Percentiles rank a stretch among this genome's conserved stretches.
Evolutionary conservation across 176 grass and related monocot genomes (phyloP).

Genomic region (Saccharum officinarum): DNA sequence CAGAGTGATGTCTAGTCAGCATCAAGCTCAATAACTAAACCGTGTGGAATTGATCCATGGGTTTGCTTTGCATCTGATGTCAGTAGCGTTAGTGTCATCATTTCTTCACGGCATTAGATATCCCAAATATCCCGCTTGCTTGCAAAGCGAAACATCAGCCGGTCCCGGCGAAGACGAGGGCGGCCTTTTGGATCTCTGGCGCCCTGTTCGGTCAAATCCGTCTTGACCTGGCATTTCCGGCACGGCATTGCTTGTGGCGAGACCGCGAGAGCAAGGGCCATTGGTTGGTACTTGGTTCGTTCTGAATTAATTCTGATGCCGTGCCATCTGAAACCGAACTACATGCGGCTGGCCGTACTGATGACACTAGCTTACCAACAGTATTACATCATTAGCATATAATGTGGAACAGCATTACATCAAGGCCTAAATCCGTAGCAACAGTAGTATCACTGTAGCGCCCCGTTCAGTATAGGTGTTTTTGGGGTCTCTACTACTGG

Average conservation of each 20-base stretch:
- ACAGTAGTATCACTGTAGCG: not conserved
- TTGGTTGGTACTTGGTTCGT: not conserved
- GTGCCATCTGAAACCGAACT: not conserved
- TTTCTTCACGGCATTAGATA: not conserved
- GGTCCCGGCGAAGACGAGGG: not conserved
- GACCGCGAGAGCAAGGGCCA: slow-evolving; percentile 6
- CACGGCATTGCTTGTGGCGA: slow-evolving; percentile 24
- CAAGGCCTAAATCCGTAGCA: not conserved
- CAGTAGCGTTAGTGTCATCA: not conserved
- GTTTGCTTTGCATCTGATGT: not conserved
- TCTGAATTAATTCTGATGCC: not conserved
- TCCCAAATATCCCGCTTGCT: not conserved
- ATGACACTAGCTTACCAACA: not conserved
- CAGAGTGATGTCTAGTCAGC: not conserved
- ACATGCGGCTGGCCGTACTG: not conserved
- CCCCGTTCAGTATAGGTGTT: too few species aligned
- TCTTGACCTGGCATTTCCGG: slow-evolving; percentile 32
- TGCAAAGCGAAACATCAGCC: not conserved
- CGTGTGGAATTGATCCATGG: slow-evolving; percentile 11
- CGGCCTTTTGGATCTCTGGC: not conserved
- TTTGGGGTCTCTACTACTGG: too few species aligned
- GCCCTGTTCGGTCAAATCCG: not conserved
- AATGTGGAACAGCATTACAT: not conserved
- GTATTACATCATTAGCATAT: not conserved
- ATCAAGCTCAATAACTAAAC: slow-evolving; percentile 2